Evolutionary conservation across 305 asterid genomes (phyloP).

Genomic region (Solanum chacoense): DNA sequence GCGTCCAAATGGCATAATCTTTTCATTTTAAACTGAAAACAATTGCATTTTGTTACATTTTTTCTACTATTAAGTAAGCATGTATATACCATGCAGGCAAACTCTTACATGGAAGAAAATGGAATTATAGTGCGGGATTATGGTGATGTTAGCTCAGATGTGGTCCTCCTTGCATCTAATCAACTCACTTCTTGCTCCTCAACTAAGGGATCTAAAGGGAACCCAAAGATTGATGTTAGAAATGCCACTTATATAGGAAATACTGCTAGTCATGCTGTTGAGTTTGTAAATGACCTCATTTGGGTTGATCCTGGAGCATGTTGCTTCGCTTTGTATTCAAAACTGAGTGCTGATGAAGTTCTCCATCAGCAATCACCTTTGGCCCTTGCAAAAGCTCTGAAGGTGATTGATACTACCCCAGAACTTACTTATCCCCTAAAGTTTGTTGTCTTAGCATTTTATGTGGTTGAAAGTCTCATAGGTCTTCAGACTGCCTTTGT

Average conservation of each 20-base stretch:
- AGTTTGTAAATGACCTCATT: slow-evolving; percentile 30
- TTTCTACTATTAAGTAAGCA: neutral
- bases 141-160: slow-evolving; percentile 56
- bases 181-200: slow-evolving; percentile 36
- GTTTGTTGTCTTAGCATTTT: neutral
- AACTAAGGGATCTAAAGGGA: slow-evolving; percentile 7
- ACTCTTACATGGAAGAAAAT: slow-evolving; percentile 50
- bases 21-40: neutral
- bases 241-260: neutral
- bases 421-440: neutral
- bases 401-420: slow-evolving; percentile 30
- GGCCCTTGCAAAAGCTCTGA: slow-evolving; percentile 85
- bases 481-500: neutral
- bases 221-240: neutral
- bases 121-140: slow-evolving; percentile 65
- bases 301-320: slow-evolving; percentile 87
- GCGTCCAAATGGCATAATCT: neutral
- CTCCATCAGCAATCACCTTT: slow-evolving; percentile 65
- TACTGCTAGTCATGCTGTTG: slow-evolving; percentile 2
- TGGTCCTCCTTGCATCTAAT: slow-evolving; percentile 56
- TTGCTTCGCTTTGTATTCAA: slow-evolving; percentile 70
- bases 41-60: neutral
- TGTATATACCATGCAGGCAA: slow-evolving; percentile 29
- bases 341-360: slow-evolving; percentile 51
- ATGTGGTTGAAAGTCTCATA: neutral